phyloP scores from a whole-genome alignment of 1,284 basidiomycete genomes.

The Bjerkandera adusta region DNA sequence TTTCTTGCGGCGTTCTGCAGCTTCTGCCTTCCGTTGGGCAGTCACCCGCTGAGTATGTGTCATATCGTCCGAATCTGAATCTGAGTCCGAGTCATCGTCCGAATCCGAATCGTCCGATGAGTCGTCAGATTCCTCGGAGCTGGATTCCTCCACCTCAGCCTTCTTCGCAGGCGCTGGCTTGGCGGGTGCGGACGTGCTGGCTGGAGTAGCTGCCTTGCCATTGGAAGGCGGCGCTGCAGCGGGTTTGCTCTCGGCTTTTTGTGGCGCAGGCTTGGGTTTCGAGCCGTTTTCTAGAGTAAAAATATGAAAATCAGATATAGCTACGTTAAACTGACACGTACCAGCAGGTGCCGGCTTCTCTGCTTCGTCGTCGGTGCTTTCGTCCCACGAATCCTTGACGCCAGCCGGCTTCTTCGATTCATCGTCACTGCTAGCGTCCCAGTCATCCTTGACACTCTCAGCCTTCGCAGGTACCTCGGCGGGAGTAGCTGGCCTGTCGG shows the following conservation, averaged over 20 bases:
- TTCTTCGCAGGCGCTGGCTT: constrained; percentile 29
- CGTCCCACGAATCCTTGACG: constrained; percentile 87
- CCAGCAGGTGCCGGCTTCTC: constrained; percentile 25
- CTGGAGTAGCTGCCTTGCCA: constrained; percentile 16
- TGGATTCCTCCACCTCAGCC: constrained; percentile 32
- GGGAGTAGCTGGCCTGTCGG: constrained; percentile 34
- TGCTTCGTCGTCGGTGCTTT: constrained; percentile 71
- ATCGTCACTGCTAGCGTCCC: constrained; percentile 77
- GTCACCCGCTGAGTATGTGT: constrained; percentile 64
- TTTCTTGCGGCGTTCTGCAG: constrained; percentile 78
- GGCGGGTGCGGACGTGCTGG: constrained; percentile 28
- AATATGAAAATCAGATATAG: background rate
- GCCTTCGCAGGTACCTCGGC: constrained; percentile 24
- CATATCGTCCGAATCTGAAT: constrained; percentile 53
- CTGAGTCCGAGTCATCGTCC: constrained; percentile 41
- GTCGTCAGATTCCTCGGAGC: constrained; percentile 39
- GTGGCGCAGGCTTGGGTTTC: constrained; percentile 12
- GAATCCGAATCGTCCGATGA: constrained; percentile 37
- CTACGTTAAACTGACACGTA: constrained; percentile 7
- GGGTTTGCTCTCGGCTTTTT: constrained; percentile 21
- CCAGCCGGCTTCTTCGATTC: constrained; percentile 32
- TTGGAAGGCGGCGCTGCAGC: constrained; percentile 14
- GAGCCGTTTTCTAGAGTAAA: constrained; percentile 1
- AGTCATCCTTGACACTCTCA: constrained; percentile 71
- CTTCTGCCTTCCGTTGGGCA: constrained; percentile 81